These are phyloP conservation scores for Termitomyces sp. DNA, from an alignment of 768 basidiomycete species.

Conservation along the genomic window DNA sequence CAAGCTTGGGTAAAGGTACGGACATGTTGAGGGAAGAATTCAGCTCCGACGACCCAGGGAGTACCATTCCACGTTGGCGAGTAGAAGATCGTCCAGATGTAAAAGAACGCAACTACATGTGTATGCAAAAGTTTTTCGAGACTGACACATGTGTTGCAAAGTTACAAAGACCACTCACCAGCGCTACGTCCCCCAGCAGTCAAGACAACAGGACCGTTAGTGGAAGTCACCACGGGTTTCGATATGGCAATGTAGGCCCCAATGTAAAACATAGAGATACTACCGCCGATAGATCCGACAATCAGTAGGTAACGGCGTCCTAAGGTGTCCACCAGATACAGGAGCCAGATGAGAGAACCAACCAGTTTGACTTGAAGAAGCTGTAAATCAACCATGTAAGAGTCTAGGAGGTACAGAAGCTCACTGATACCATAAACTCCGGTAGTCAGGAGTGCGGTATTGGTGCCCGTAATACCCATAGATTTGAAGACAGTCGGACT, in stretches of 20 bases:
- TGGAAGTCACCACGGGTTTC: constrained; percentile 16
- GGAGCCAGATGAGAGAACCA: constrained; percentile 34
- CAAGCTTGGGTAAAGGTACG: constrained; percentile 32
- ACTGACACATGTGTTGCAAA: constrained; percentile 1
- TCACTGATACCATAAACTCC: constrained; percentile 48
- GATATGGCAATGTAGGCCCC: constrained; percentile 38
- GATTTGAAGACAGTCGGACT: constrained; percentile 42
- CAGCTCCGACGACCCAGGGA: constrained; percentile 40
- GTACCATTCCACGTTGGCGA: constrained; percentile 39
- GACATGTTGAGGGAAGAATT: constrained; percentile 38
- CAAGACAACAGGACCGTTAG: constrained; percentile 10
- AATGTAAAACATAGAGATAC: constrained; percentile 37
- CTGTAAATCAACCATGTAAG: not conserved
- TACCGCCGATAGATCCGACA: constrained; percentile 32
- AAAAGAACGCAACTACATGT: constrained; percentile 30
- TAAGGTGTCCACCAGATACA: constrained; percentile 35
- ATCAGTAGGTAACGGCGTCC: constrained; percentile 38
- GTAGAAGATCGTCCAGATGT: constrained; percentile 33
- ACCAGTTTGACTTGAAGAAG: constrained; percentile 23
- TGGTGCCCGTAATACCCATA: constrained; percentile 36
- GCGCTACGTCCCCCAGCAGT: constrained; percentile 25
- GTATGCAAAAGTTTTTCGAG: too few species aligned
- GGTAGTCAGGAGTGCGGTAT: constrained; percentile 33
- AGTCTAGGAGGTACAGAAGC: not conserved
- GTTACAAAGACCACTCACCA: constrained; percentile 12